These are phyloP conservation scores for Hygrophoropsis aurantiaca DNA, from an alignment of 768 basidiomycete genomes.

Conservation along the genomic window DNA sequence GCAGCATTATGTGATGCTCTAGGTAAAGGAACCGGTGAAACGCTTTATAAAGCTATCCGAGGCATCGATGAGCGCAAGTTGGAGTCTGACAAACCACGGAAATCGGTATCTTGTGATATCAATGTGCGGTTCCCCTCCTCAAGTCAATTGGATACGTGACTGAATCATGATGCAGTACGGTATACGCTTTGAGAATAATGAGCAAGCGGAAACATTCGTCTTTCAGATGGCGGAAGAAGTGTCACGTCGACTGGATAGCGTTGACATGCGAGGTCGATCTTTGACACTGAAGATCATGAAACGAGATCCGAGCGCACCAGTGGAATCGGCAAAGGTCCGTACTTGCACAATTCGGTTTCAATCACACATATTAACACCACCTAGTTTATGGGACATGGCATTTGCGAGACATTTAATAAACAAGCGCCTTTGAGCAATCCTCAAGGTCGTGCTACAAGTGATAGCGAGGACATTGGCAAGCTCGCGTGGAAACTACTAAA, in stretches of 20 bases:
- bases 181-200: conserved; percentile 84
- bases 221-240: conserved; percentile 78
- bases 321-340: conserved; percentile 86
- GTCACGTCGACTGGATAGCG: conserved; percentile 62
- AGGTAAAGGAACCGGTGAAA: conserved; percentile 83
- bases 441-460: conserved; percentile 70
- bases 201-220: conserved; percentile 80
- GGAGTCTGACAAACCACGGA: conserved; percentile 82
- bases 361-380: not conserved
- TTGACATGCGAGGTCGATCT: conserved; percentile 68
- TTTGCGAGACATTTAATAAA: conserved; percentile 80
- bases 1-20: conserved; percentile 65
- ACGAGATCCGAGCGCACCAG: conserved; percentile 79
- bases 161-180: conserved; percentile 66
- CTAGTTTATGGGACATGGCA: conserved; percentile 90
- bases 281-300: conserved; percentile 89
- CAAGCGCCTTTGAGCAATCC: conserved; percentile 59
- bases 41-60: conserved; percentile 76
- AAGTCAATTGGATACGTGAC: not conserved
- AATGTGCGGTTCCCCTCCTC: conserved; percentile 62
- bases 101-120: conserved; percentile 92
- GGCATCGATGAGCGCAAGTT: conserved; percentile 82
- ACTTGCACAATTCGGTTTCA: not conserved
- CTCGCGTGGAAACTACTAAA: conserved; percentile 76
- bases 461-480: conserved; percentile 68